Conservation (phyloP, 225 moss, liverwort and hornwort species). For the Pseudoscleropodium purum region DNA sequence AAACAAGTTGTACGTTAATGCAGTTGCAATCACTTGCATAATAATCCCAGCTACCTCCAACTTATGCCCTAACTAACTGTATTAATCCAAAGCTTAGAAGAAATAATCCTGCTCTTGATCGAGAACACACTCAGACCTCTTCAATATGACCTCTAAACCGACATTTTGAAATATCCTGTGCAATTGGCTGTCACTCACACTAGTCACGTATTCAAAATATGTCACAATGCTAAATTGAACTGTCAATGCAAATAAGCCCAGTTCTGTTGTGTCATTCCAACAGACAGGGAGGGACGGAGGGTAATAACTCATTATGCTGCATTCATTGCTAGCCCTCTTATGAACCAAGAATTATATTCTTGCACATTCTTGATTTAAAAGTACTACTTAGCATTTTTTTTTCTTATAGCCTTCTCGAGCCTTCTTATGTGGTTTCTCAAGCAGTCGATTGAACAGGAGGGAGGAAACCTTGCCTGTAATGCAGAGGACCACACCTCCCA, state of each 20-base stretch:
- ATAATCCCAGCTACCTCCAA: background rate
- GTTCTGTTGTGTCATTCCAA: background rate
- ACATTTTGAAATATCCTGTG: background rate
- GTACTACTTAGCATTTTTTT: background rate
- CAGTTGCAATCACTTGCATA: background rate
- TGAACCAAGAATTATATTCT: background rate
- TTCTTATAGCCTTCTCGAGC: background rate
- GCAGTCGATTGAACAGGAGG: background rate
- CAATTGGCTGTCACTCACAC: background rate
- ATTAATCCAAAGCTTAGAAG: background rate
- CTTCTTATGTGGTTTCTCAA: background rate
- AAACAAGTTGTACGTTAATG: background rate
- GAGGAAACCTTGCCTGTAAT: constrained; percentile 33
- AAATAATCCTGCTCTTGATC: background rate
- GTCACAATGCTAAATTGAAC: background rate
- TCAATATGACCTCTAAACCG: background rate
- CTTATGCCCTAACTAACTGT: background rate
- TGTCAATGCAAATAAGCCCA: background rate
- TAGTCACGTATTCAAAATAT: background rate
- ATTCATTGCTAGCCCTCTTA: background rate
- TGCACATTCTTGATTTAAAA: background rate
- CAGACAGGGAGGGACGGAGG: background rate
- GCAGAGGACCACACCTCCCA: constrained; percentile 65
- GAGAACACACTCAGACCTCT: background rate
- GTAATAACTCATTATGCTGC: too few species aligned